These are phyloP conservation scores for Citrus sinensis DNA, from an alignment of 345 rosid genomes.

Conservation along the genomic window DVS_A1.0 CM039164.1:22511501-22512000, in stretches of 20 bases:
- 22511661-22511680: constrained; percentile 53
- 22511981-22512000: constrained; percentile 60
- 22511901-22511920: constrained; percentile 46
- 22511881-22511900: constrained; percentile 71
- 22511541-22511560: constrained; percentile 55
- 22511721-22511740: constrained; percentile 37
- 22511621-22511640: constrained; percentile 47
- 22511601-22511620: constrained; percentile 42
- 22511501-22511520: constrained; percentile 43
- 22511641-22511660: constrained; percentile 49
- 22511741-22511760: constrained; percentile 47
- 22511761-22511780: constrained; percentile 29
- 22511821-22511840: too few relatives aligned
- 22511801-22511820: too few relatives aligned
- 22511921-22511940: constrained; percentile 49
- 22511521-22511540: constrained; percentile 46
- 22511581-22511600: constrained; percentile 45
- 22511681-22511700: constrained; percentile 52
- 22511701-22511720: constrained; percentile 43
- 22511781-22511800: constrained; percentile 14
- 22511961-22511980: constrained; percentile 58
- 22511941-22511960: constrained; percentile 58
- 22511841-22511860: constrained; percentile 12
- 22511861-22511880: constrained; percentile 67
- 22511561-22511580: constrained; percentile 42